Base-by-base conservation (phyloP, 2,329 filamentous ascomycete species). In the Pseudocercospora cruenta region DNA sequence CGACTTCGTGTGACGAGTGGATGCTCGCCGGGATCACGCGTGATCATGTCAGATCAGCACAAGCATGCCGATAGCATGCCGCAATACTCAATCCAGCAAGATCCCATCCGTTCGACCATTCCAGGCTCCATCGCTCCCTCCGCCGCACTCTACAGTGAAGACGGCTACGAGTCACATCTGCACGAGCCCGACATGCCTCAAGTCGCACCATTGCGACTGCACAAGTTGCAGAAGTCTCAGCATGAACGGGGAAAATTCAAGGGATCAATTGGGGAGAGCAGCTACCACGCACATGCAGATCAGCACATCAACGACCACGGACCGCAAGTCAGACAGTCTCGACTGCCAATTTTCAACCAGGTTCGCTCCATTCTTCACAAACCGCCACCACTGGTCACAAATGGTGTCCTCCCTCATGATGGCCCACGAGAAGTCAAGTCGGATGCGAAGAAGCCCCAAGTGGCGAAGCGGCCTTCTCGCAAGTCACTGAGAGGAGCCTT, bases 111-210 rank as follows among this genome's bases (percentile, higher is more conserved):
- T 7, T 62, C 64, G 14, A 45, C 43, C 14, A 74, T 68, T 63
- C 68, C 49, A 58, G 64, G 43, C 74, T 78, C 55, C 75, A 76
- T 74, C 72, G 78, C 67, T 74, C 79, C 71, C 21, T 64, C 70
- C 4, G 63, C 64, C 14, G 73, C 73, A 19, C 31, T 80, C 74
- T 67, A 79, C 78, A 62, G 78, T 64, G 79, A 80, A 58, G 78
- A 81, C 61, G 73, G 68, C 39, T 58, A 66, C 60, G 39, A 58
- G 47, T 55, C 53, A 22, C 53, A 28, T 59, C 55, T 66, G 64
- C 59, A 68, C 57, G 59, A 67, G 36, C 61, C 66, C 49, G 62
- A 68, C 60, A 72, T 70, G 68, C 67, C 66, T 45, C 64, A 68
- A 33, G 66, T 71, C 49, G 67, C 67, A 63, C 71, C 70, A 39